A percentile compares a stretch with the other conserved stretches of the same genome.
phyloP scores from a whole-genome alignment of 371 early-diverging fungal genomes.

The Mortierella sp. region DNA sequence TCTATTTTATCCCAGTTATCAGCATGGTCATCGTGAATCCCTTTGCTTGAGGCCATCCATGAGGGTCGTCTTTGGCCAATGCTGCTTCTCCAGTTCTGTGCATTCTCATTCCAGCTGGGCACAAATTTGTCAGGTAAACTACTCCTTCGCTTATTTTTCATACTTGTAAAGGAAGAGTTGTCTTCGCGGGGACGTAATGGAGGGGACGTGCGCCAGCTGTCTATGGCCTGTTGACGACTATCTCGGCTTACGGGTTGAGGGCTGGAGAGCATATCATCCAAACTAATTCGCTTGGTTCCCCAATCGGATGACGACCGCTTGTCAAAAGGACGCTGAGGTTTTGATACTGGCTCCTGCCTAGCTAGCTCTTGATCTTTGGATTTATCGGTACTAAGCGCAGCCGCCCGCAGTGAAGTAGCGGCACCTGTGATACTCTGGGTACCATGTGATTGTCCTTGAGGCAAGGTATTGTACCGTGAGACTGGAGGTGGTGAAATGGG shows the following conservation, averaged over 20 bases:
- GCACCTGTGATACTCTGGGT: constrained; percentile 36
- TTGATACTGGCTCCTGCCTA: constrained; percentile 3
- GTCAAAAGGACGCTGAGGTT: neutral
- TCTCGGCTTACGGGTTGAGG: constrained; percentile 12
- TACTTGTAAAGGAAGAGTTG: constrained; percentile 19
- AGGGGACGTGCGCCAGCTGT: constrained; percentile 51
- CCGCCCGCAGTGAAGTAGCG: constrained; percentile 33
- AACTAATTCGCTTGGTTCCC: constrained; percentile 39
- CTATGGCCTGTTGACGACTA: constrained; percentile 41
- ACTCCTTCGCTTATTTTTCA: constrained; percentile 51
- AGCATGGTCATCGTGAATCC: constrained; percentile 11
- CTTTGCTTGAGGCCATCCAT: constrained; percentile 33
- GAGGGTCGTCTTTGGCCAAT: constrained; percentile 51
- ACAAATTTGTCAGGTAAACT: constrained; percentile 56
- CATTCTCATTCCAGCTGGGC: constrained; percentile 52
- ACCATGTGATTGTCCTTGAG: neutral
- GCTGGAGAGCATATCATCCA: constrained; percentile 41
- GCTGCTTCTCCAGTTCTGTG: constrained; percentile 41
- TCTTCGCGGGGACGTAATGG: constrained; percentile 25
- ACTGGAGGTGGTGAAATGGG: constrained; percentile 21
- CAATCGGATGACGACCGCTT: constrained; percentile 24
- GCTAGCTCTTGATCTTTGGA: neutral
- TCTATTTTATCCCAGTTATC: constrained; percentile 16
- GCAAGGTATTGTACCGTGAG: constrained; percentile 7
- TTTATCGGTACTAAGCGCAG: constrained; percentile 22